A percentile compares a stretch with the other conserved stretches of the same genome.
Conservation (phyloP, 352 stramenopile species). For the Globisporangium heterothallicum region DNA sequence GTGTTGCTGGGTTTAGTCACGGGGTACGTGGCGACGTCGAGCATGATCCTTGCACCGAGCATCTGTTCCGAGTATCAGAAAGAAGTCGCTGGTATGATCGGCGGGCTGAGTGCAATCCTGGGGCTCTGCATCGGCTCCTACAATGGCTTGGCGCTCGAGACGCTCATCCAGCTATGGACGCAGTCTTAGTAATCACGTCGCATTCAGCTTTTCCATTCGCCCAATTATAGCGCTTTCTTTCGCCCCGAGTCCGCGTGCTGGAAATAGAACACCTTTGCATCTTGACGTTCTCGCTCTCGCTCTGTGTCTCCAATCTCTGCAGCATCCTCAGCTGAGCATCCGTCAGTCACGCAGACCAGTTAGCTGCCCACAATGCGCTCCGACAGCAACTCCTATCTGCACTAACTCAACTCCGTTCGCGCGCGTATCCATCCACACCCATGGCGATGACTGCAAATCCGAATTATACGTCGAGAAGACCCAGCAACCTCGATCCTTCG, state of each 20-base stretch:
- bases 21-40: slow-evolving; percentile 73
- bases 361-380: no score
- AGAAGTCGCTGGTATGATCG: slow-evolving; percentile 73
- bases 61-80: slow-evolving; percentile 76
- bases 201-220: neutral
- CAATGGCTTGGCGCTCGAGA: slow-evolving; percentile 67
- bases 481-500: neutral
- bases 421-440: no score
- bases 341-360: no score
- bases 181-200: neutral
- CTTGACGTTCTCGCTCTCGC: no score
- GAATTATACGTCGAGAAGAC: neutral
- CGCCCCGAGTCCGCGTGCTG: no score
- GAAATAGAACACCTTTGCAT: no score
- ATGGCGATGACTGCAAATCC: slow-evolving; percentile 3
- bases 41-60: slow-evolving; percentile 69
- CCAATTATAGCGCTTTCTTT: neutral
- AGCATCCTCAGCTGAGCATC: no score
- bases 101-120: slow-evolving; percentile 60
- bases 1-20: slow-evolving; percentile 59
- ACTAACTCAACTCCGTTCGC: no score
- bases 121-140: slow-evolving; percentile 73
- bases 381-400: no score
- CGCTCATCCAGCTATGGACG: slow-evolving; percentile 47
- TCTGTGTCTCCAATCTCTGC: no score